phyloP scores from a whole-genome alignment of 2,329 filamentous ascomycete species.

The Pezicula carpinea region DNA sequence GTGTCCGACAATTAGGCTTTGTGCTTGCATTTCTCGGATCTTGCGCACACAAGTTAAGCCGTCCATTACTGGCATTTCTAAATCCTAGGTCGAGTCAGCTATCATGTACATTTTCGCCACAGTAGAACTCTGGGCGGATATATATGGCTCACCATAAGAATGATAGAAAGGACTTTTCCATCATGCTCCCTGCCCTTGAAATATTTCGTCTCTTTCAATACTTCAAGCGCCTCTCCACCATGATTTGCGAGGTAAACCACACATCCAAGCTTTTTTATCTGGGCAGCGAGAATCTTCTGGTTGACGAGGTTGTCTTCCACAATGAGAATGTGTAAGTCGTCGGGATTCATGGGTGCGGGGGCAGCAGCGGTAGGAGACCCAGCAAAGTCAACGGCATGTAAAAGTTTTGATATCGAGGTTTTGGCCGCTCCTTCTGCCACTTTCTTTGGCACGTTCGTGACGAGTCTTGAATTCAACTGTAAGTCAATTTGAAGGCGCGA shows the following conservation, averaged over 20 bases:
- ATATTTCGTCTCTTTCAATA: constrained; percentile 56
- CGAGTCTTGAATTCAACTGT: constrained; percentile 34
- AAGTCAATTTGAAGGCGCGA: constrained; percentile 58
- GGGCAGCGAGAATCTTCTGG: constrained; percentile 66
- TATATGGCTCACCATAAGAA: constrained; percentile 52
- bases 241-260: constrained; percentile 59
- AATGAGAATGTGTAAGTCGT: constrained; percentile 68
- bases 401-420: too few relatives aligned
- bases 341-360: constrained; percentile 25
- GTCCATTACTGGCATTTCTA: constrained; percentile 81
- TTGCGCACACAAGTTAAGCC: constrained; percentile 66
- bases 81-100: constrained; percentile 37
- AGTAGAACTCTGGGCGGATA: neutral
- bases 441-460: constrained; percentile 6
- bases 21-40: constrained; percentile 62
- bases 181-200: constrained; percentile 85
- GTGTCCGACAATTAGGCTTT: constrained; percentile 53
- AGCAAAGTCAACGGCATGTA: neutral
- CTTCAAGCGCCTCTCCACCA: constrained; percentile 68
- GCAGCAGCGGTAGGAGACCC: neutral
- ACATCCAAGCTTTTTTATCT: constrained; percentile 53
- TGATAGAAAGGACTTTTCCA: constrained; percentile 61
- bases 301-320: constrained; percentile 83
- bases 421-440: neutral
- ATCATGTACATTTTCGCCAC: neutral